Evolutionary conservation across 2,329 filamentous ascomycete species (phyloP), one percentile per base, ranked within the genome.

Genomic region (Sclerotinia subarctica): DNA sequence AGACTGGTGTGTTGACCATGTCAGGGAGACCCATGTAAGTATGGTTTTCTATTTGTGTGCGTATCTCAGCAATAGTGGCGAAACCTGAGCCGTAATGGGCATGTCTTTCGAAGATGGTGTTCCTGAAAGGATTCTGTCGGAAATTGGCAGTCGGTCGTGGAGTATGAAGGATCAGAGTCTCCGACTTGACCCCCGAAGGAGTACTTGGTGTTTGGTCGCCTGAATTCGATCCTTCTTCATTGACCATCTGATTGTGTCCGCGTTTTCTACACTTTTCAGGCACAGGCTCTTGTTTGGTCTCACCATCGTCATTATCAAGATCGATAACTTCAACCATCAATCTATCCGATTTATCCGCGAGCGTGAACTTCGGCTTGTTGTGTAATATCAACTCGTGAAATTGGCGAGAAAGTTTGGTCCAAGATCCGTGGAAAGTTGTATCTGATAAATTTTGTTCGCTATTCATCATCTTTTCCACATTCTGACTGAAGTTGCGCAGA

Each of bases 11-110:
- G 0, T 88, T 84, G 0, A 87, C 84, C 0, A 87, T 81, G 8
- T 84, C 83, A 0, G 86, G 87, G 72, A 88, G 81, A 0, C 88
- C 87, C 0, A 86, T 83, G n/a, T 81, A 81, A 38, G 83, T 84
- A 15, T 86, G 85, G 4, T 81, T 78, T n/a, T 79, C 77, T 19
- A 90, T 88, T 11, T 87, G 82, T 0, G 80, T 77, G 0, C 84
- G 82, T 1, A 91, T 86, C 0, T 78, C 76, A 17, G 74, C 72
- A 56, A 80, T 75, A 0, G 46, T 49, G 24, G 67, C 65, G 15
- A 72, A 53, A 3, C 60, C 6, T n/a, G 29, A 42, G 6, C 70
- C 70, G 29, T 58, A 24, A 7, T 15, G 35, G 1, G 57, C n/a
- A 32, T 65, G 57, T 0, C 24, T 0, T 67, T 72, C 44, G 38